These are phyloP conservation scores for Lophiostoma macrostomum DNA, from an alignment of 495 filamentous ascomycete species.

Conservation along the genomic window DNA sequence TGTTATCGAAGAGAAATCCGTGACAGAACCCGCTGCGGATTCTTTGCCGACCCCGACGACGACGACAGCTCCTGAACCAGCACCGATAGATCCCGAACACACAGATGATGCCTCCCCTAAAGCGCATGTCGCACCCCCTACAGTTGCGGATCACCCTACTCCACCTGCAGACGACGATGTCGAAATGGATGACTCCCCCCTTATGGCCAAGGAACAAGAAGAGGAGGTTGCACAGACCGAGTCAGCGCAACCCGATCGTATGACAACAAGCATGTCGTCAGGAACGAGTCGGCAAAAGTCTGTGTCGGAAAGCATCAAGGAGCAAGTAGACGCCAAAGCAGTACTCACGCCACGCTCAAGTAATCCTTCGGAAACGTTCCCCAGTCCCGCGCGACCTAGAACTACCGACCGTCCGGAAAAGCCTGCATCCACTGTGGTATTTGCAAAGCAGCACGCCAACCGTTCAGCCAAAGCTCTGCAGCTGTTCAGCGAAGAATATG, in stretches of 20 bases:
- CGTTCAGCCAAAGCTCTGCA: conserved; percentile 18
- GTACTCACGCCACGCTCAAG: conserved; percentile 47
- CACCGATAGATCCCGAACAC: conserved; percentile 1
- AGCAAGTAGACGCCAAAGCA: conserved; percentile 32
- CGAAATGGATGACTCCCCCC: conserved; percentile 31
- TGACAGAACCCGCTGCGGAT: conserved; percentile 11
- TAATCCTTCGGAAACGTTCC: conserved; percentile 31
- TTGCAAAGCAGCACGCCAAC: conserved; percentile 57
- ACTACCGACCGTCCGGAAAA: conserved; percentile 56
- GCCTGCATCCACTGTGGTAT: conserved; percentile 76
- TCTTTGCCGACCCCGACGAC: conserved; percentile 26
- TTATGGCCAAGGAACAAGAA: conserved; percentile 5
- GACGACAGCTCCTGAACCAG: conserved; percentile 19
- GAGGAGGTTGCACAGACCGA: background rate
- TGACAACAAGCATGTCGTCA: conserved; percentile 63
- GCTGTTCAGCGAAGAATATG: conserved; percentile 41
- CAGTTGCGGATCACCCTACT: conserved; percentile 25
- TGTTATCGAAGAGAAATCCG: background rate
- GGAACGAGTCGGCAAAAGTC: conserved; percentile 69
- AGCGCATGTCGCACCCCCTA: conserved; percentile 13
- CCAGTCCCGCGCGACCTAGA: conserved; percentile 32
- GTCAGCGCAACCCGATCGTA: conserved; percentile 46
- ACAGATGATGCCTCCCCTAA: background rate
- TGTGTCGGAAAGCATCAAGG: conserved; percentile 68
- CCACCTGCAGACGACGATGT: conserved; percentile 32